Evolutionary conservation across 2,329 filamentous ascomycete species (phyloP), one percentile per base, ranked within the genome.

Genomic region (Knoxdaviesia proteae): DNA sequence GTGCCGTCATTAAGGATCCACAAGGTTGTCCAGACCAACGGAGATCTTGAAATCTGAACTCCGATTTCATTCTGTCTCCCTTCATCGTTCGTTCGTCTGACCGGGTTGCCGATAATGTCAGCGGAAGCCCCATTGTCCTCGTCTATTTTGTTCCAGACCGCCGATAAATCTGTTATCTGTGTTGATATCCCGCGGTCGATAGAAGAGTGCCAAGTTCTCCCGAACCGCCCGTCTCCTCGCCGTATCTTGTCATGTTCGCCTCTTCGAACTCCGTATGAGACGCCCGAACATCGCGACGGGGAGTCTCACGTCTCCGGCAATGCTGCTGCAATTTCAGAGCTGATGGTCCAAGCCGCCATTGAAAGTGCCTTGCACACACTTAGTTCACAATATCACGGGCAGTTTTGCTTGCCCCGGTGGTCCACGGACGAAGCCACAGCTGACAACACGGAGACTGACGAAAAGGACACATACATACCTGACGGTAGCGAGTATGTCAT

Each of bases 181-280:
- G 56, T 86, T 42, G 81, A 87, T 51, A 70, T 84, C 39, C 80
- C 81, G 30, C 61, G 64, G 11, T 82, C 81, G 2, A 69, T 86
- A 36, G 75, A 80, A 49, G 64, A 72, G 46, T 73, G 71, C 11
- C 81, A 86, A 57, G 64, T 66, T 34, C 59, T 60, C 8, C 53
- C 59, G 6, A 58, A 56, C 32, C 50, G 61, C 34, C 46, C 50
- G 29, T 54, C 58, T 42, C 47, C 48, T 39, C 58, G 60, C 41
- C 61, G 62, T 44, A 58, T 74, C 40, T 49, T 67, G 46, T 72
- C 69, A 56, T 20, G 43, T 49, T 10, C 49, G 10, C 32, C 32
- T 9, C 10, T 41, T n/a, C 32, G 35, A 34, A 9, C 30, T 7
- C 39, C 39, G 11, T 41, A 34, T 29, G 42, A 20, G 30, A 44